These are phyloP conservation scores for Magnolia sinica DNA, from an alignment of 164 flowering plant genomes.

Conservation along the genomic window DNA sequence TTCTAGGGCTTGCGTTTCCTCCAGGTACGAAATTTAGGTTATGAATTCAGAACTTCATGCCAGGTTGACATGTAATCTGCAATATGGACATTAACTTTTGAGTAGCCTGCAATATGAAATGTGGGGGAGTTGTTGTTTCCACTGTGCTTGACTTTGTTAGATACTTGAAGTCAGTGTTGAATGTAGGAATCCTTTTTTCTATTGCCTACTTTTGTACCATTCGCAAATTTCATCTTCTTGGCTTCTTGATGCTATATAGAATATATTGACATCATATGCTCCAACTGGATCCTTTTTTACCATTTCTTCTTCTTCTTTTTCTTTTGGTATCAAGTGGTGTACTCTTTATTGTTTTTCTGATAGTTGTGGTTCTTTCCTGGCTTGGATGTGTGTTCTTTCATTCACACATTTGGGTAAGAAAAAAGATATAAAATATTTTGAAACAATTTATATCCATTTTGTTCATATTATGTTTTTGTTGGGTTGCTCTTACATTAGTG, in stretches of 20 bases:
- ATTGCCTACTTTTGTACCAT: background rate
- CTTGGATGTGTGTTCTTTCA: background rate
- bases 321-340: background rate
- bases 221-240: too few species aligned
- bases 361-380: background rate
- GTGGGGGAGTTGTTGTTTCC: background rate
- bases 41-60: background rate
- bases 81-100: background rate
- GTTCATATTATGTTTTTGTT: too few species aligned
- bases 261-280: too few species aligned
- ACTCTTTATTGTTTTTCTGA: background rate
- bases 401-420: background rate
- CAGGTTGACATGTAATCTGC: background rate
- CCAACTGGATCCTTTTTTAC: background rate
- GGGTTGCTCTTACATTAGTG: too few species aligned
- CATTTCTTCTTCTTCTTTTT: background rate
- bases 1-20: slow-evolving; percentile 93
- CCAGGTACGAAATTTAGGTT: slow-evolving; percentile 53
- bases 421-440: too few species aligned
- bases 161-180: background rate
- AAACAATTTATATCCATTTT: too few species aligned
- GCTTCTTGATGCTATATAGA: too few species aligned
- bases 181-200: background rate
- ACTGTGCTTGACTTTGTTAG: background rate
- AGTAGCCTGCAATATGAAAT: slow-evolving; percentile 2